Evolutionary conservation across 176 grass and related monocot species (phyloP).

Genomic region (Hordeum marinum): DNA sequence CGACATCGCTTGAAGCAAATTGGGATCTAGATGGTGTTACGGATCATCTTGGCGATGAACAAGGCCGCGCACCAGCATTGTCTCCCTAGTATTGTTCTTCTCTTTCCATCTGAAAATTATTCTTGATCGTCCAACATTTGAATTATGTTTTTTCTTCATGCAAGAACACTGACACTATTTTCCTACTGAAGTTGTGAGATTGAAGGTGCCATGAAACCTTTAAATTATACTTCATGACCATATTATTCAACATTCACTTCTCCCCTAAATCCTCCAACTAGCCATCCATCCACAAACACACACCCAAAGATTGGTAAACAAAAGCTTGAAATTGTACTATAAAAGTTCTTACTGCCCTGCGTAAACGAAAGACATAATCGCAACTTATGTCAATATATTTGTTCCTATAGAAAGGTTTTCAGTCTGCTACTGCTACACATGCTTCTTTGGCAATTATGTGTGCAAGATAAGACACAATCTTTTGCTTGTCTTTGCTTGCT

Average conservation of each 20-base stretch:
- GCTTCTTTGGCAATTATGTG: not conserved
- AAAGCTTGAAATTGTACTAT: not conserved
- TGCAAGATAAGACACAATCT: not conserved
- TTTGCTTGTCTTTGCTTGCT: not conserved
- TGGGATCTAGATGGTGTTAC: too few relatives aligned
- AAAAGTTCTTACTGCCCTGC: not conserved
- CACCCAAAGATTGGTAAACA: not conserved
- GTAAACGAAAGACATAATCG: not conserved
- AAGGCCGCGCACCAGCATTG: too few relatives aligned
- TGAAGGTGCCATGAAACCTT: constrained; percentile 48
- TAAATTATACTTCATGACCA: constrained; percentile 62
- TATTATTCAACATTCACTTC: not conserved
- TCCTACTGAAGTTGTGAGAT: too few relatives aligned
- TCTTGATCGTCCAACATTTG: too few relatives aligned
- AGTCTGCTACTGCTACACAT: not conserved
- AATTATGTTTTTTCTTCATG: too few relatives aligned
- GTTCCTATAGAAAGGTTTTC: not conserved
- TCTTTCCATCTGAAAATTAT: too few relatives aligned
- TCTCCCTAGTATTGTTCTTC: too few relatives aligned
- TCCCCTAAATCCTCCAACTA: not conserved
- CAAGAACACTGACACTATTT: too few relatives aligned
- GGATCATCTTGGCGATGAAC: too few relatives aligned
- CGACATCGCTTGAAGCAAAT: too few relatives aligned
- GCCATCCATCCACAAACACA: not conserved
- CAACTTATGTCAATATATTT: not conserved